These are phyloP conservation scores for Puccinia triticina DNA, from an alignment of 1,284 basidiomycete genomes.

Conservation along the genomic window DNA sequence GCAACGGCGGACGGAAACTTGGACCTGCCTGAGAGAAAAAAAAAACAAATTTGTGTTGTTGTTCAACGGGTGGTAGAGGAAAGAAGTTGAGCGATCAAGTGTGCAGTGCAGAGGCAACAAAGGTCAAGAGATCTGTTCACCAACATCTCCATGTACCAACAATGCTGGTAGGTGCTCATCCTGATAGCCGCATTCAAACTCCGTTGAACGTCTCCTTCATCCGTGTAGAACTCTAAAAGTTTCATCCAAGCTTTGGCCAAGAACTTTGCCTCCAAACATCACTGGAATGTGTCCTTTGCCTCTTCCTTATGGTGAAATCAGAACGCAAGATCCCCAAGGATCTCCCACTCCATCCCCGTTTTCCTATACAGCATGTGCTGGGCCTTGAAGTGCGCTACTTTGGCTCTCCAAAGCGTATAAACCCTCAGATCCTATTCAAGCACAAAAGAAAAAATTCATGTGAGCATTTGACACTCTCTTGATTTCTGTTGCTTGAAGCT, in stretches of 20 bases:
- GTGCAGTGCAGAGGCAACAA: not conserved
- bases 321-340: slow-evolving; percentile 88
- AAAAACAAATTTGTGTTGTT: slow-evolving; percentile 29
- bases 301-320: slow-evolving; percentile 95
- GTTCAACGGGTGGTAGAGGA: slow-evolving; percentile 20
- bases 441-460: not conserved
- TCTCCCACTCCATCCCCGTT: slow-evolving; percentile 97
- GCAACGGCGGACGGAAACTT: slow-evolving; percentile 90
- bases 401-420: slow-evolving; percentile 98
- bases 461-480: not conserved
- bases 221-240: no score
- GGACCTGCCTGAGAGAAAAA: slow-evolving; percentile 4
- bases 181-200: slow-evolving; percentile 88
- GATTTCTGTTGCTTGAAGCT: slow-evolving; percentile 52
- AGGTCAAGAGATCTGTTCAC: slow-evolving; percentile 54
- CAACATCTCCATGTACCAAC: slow-evolving; percentile 63
- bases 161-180: slow-evolving; percentile 84
- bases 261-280: slow-evolving; percentile 86
- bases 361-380: slow-evolving; percentile 95
- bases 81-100: not conserved
- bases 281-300: slow-evolving; percentile 93
- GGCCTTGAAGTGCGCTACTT: no score
- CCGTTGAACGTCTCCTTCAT: slow-evolving; percentile 86
- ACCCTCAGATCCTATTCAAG: slow-evolving; percentile 79
- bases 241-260: slow-evolving; percentile 88